Conservation (phyloP, 2,329 filamentous ascomycete genomes). For the Verticillium dahliae region DNA sequence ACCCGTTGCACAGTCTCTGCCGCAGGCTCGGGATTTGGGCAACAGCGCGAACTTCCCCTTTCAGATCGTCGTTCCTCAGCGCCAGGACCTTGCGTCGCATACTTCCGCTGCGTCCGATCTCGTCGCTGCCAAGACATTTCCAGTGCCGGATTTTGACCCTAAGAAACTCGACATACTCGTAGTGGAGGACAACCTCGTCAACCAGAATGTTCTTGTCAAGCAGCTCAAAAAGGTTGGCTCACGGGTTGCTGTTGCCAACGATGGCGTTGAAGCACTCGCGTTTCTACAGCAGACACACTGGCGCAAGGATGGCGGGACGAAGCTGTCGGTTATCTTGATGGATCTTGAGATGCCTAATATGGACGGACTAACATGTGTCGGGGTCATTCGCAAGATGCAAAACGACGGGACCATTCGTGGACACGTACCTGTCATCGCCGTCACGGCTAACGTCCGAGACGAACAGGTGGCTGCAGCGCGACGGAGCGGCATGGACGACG, state of each 20-base stretch:
- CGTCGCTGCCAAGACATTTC: constrained; percentile 11
- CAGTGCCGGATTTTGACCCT: constrained; percentile 21
- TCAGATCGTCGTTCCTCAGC: constrained; percentile 7
- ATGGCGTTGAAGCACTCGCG: constrained; percentile 52
- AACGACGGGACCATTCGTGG: constrained; percentile 18
- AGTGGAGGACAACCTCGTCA: constrained; percentile 63
- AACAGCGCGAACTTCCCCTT: constrained; percentile 1
- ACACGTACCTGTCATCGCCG: constrained; percentile 37
- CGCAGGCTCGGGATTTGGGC: background rate
- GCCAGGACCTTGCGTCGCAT: constrained; percentile 16
- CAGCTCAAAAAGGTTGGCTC: constrained; percentile 55
- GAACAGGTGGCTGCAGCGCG: constrained; percentile 30
- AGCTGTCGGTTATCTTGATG: constrained; percentile 35
- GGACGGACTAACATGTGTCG: constrained; percentile 36
- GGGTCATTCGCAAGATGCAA: constrained; percentile 31
- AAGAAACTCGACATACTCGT: constrained; percentile 52
- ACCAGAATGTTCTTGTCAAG: constrained; percentile 61
- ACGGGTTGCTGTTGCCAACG: constrained; percentile 52
- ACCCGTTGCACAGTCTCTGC: background rate
- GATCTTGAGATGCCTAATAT: constrained; percentile 44
- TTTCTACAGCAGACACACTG: constrained; percentile 27
- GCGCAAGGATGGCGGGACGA: constrained; percentile 10
- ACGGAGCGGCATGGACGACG: constrained; percentile 37
- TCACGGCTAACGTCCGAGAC: constrained; percentile 36
- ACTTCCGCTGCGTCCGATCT: constrained; percentile 12